Percentiles rank a stretch among this genome's conserved stretches.
These are phyloP conservation scores for Yarrowia yakushimensis DNA, from an alignment of 805 yeast genomes.

Conservation along the genomic window DNA sequence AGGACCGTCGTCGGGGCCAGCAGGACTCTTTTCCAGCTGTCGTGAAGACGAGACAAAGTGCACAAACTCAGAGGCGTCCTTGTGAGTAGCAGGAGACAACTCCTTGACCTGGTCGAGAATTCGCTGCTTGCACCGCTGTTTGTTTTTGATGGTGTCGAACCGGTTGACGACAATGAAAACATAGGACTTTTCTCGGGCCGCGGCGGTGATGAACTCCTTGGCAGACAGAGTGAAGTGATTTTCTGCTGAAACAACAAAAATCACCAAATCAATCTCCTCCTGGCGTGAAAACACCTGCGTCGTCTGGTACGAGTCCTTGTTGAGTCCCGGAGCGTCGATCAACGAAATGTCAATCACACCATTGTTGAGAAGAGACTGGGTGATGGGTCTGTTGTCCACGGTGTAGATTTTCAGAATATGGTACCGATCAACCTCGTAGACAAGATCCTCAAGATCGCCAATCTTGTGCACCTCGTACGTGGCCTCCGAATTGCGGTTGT, in stretches of 20 bases:
- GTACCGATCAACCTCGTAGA: constrained; percentile 67
- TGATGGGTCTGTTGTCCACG: constrained; percentile 63
- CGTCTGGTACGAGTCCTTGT: constrained; percentile 88
- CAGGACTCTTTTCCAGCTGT: constrained; percentile 42
- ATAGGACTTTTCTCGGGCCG: constrained; percentile 85
- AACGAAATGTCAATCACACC: constrained; percentile 89
- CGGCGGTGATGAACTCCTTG: constrained; percentile 84
- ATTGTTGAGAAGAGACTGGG: constrained; percentile 71
- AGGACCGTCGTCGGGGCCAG: constrained; percentile 40
- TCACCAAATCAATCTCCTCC: constrained; percentile 94
- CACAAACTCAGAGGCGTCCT: constrained; percentile 83
- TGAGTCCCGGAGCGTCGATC: constrained; percentile 96
- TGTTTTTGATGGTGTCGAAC: constrained; percentile 81
- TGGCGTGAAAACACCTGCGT: constrained; percentile 93
- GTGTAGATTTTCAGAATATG: constrained; percentile 76
- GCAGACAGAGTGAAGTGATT: constrained; percentile 94
- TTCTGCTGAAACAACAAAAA: constrained; percentile 94
- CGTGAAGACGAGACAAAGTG: constrained; percentile 79
- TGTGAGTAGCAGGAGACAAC: constrained; percentile 86
- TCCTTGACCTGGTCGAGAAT: constrained; percentile 81
- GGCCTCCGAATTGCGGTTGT: constrained; percentile 55
- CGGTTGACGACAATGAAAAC: constrained; percentile 92
- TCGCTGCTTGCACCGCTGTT: constrained; percentile 68
- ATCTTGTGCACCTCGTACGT: constrained; percentile 60
- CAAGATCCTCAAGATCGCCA: constrained; percentile 61